A percentile compares a stretch with the other conserved stretches of the same genome.
Evolutionary conservation across 2,329 filamentous ascomycete species (phyloP).

Genomic region (Pseudogymnoascus sp.): DNA sequence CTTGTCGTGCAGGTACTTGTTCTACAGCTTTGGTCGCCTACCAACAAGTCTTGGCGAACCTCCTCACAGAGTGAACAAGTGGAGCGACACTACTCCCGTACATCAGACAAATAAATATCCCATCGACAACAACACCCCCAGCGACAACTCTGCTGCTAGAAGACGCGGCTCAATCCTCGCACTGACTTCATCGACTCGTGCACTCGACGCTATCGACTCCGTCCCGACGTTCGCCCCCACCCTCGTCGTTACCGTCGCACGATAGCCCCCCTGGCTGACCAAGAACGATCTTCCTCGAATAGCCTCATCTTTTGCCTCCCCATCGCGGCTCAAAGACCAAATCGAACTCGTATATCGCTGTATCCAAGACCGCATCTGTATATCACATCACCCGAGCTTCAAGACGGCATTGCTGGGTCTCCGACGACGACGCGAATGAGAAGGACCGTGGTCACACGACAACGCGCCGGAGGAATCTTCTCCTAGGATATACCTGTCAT

Average conservation of each 20-base stretch:
- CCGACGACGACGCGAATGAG: not conserved
- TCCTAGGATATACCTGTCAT: not conserved
- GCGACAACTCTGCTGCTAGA: conserved; percentile 3
- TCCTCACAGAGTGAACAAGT: conserved; percentile 6
- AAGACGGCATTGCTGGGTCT: not conserved
- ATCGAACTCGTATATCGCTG: not conserved
- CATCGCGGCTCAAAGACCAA: not conserved
- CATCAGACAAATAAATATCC: conserved; percentile 8
- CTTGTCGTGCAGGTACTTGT: not conserved
- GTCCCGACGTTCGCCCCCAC: not conserved
- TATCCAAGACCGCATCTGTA: not conserved
- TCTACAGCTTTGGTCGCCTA: conserved; percentile 3
- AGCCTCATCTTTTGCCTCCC: not conserved
- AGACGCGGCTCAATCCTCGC: conserved; percentile 2
- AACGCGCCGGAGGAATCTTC: conserved; percentile 8
- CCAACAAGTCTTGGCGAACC: conserved; percentile 5
- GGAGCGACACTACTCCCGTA: conserved; percentile 5
- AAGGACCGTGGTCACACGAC: conserved; percentile 6
- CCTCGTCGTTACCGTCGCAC: not conserved
- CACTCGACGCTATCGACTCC: not conserved
- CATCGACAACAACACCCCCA: not conserved
- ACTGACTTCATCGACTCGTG: not conserved
- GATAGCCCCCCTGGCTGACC: conserved; percentile 3
- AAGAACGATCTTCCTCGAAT: not conserved
- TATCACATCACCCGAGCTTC: not conserved